Evolutionary conservation across 2,329 filamentous ascomycete species (phyloP), one percentile per base, ranked within the genome.

Genomic region (Penicillium capsulatum): DNA sequence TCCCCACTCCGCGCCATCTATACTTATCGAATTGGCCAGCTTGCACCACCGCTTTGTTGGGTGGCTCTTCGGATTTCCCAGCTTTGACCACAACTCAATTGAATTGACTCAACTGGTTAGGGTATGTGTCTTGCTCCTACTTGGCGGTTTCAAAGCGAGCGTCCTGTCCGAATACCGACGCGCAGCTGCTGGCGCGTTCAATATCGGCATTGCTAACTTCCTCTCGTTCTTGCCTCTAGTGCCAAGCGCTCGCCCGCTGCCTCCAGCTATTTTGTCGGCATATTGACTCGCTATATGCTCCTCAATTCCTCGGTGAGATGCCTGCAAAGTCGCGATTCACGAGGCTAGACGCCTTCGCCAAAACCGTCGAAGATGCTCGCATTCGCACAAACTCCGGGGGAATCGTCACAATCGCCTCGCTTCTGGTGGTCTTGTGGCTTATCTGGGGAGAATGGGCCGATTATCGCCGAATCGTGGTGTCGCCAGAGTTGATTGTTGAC

Each of bases 291-390:
- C 39, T 44, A 41, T 53, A 63, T 61, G 59, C 48, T 57, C 50
- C 45, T 49, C 57, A 45, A 51, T 51, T 50, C 37, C 47, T 51
- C 45, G 41, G 50, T 49, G 54, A 51, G 29, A 97, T 97, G 92
- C 75, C 90, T 52, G 72, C 83, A 60, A 95, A 94, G 74, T 94
- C 88, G 55, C 83, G 92, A 67, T 96, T 98, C 65, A 95, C 86
- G 44, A 84, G 84, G 79, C 86, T 98, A 50, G 92, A 98, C 69
- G 92, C 92, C 76, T 98, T 98, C 66, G 95, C 91, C 36, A 98
- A 98, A 72, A 98, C 92, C 9, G 92, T 98, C 55, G 92, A 98
- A 67, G 92, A 98, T 80, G 92, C 94, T 53, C 81, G 92, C 57
- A 81, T 98, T 63, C 85, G 94, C 58, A 98, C 92, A 20, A 96